Base-by-base conservation (phyloP, 2,329 filamentous ascomycete species). In the Neonectria sp. region DNA sequence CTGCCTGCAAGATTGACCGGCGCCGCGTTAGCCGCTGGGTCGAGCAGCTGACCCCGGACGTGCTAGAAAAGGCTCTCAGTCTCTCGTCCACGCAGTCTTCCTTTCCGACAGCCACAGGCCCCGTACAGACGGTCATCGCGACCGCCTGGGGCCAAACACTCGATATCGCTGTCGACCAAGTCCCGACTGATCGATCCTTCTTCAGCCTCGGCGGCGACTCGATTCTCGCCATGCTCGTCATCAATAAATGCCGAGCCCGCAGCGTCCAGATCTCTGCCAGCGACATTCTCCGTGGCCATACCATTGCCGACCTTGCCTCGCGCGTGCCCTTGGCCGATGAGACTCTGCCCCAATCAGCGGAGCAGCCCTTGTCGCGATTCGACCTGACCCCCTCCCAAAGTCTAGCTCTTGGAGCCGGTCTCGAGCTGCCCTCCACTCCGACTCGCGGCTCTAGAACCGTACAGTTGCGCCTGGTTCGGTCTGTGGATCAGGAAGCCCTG, bases 231-330 rank as follows among this genome's bases (percentile, higher is more conserved):
- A 53, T 53, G 31, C 15, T 53, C 27, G 49, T 53, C 27, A 21
- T 53, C 17, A 61, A 61, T 9, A 17, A 25, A 8, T 65, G 63
- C 6, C 63, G 63, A n/a, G 45, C 52, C 53, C 48, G 17, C 31
- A 29, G 48, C 12, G 49, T 60, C 25, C n/a, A 60, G 46, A 21
- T 53, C 15, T 60, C 58, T 21, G 58, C 29, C 6, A 60, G 58
- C 58, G 58, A 60, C 35, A 60, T 60, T 43, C 24, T 60, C 49
- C 58, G 48, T 45, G 58, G 58, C 21, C 48, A 21, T 53, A 60
- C 58, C 21, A 45, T 60, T 13, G 27, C 24, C 48, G 33, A 60
- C 13, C 49, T 60, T 12, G 58, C 58, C 58, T 25, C 37, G 33
- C 24, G 24, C 33, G 53, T 43, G 37, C 35, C 60, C 31, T 27